Percentiles rank a stretch among this genome's conserved stretches.
These are phyloP conservation scores for Catharanthus roseus DNA, from an alignment of 257 asterid genomes.

Conservation along the genomic window DNA sequence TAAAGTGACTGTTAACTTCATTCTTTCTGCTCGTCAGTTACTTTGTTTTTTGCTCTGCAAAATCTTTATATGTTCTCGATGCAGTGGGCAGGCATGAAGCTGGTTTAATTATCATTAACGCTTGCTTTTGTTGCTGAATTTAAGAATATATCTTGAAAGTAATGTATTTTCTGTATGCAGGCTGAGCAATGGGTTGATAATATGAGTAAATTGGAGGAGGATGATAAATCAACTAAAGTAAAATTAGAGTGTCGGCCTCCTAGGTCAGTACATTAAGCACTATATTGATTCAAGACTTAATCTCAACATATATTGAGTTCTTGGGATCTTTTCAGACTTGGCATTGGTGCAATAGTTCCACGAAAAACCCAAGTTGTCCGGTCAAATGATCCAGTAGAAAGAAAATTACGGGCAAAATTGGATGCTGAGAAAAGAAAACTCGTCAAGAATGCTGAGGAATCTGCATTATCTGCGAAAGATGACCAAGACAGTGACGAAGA, in stretches of 20 bases:
- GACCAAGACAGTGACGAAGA: conserved; percentile 64
- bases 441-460: conserved; percentile 32
- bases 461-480: conserved; percentile 27
- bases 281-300: background rate
- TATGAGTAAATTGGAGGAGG: conserved; percentile 43
- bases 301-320: background rate
- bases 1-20: background rate
- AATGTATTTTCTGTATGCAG: conserved; percentile 31
- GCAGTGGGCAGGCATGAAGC: background rate
- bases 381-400: conserved; percentile 54
- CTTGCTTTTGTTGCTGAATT: background rate
- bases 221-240: conserved; percentile 28
- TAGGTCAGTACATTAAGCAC: conserved; percentile 40
- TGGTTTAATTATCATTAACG: conserved; percentile 4
- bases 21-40: background rate
- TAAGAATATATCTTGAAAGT: conserved; percentile 2
- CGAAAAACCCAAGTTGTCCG: conserved; percentile 32
- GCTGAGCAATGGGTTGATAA: conserved; percentile 78
- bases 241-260: conserved; percentile 68
- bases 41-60: background rate
- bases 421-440: conserved; percentile 38
- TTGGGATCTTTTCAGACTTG: conserved; percentile 51
- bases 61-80: background rate
- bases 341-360: conserved; percentile 78
- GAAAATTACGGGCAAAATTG: conserved; percentile 55